A percentile compares a stretch with the other conserved stretches of the same genome.
Evolutionary conservation across 2,329 filamentous ascomycete species (phyloP).

Genomic region (Helicocarpus griseus): DNA sequence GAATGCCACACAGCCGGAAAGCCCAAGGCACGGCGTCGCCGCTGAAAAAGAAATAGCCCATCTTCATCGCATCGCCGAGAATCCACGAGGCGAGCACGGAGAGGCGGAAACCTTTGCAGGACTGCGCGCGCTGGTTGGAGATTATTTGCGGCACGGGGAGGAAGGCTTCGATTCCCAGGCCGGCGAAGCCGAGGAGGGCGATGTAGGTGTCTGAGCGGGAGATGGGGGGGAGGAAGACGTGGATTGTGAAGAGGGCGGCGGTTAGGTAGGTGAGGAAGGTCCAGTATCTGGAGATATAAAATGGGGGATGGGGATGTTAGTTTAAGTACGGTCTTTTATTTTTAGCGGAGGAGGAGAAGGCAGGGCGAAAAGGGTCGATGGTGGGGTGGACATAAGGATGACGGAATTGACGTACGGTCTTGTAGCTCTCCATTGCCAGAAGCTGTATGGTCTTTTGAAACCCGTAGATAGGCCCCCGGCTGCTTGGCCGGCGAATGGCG

Average conservation of each 20-base stretch:
- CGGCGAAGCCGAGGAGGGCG: conserved; percentile 34
- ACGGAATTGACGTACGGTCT: conserved; percentile 38
- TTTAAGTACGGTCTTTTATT: not conserved
- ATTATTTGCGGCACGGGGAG: conserved; percentile 40
- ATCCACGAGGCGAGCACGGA: conserved; percentile 41
- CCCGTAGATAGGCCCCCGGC: conserved; percentile 15
- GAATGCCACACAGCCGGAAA: conserved; percentile 40
- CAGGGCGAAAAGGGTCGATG: conserved; percentile 8
- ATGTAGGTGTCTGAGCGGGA: conserved; percentile 34
- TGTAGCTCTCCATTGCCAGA: conserved; percentile 53
- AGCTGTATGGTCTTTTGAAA: conserved; percentile 46
- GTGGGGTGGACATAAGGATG: not conserved
- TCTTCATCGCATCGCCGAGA: conserved; percentile 41
- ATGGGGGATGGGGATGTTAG: not conserved
- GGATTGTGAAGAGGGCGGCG: conserved; percentile 39
- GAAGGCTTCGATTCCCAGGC: conserved; percentile 39
- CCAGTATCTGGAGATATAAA: conserved; percentile 43
- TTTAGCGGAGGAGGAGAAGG: not conserved
- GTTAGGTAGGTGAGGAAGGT: conserved; percentile 47
- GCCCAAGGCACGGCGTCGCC: conserved; percentile 36
- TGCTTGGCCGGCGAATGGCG: conserved; percentile 29
- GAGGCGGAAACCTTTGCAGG: conserved; percentile 40
- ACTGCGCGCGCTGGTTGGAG: conserved; percentile 37
- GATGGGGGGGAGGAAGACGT: conserved; percentile 44
- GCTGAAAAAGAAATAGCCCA: conserved; percentile 41